phyloP scores from a whole-genome alignment of 768 basidiomycete species.

The Cystofilobasidium macerans region DNA sequence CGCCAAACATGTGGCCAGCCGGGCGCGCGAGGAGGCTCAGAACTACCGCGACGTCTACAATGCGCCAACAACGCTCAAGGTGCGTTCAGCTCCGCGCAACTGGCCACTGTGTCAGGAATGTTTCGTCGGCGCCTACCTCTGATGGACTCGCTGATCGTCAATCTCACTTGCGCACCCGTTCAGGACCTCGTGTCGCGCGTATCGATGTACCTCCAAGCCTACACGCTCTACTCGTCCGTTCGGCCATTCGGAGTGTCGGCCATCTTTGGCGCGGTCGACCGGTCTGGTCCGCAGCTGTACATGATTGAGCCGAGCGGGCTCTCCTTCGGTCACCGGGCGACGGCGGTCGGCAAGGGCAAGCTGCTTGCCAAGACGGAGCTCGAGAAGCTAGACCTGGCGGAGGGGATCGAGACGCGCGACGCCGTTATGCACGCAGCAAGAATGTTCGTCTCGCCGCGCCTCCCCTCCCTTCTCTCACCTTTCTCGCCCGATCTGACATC shows the following conservation, averaged over 20 bases:
- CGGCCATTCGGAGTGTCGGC: constrained; percentile 93
- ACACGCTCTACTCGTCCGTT: constrained; percentile 95
- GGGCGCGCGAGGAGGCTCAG: constrained; percentile 71
- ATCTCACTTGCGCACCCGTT: neutral
- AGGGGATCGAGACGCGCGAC: constrained; percentile 66
- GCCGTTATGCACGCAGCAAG: constrained; percentile 87
- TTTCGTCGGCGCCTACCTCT: neutral
- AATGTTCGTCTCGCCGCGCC: constrained; percentile 53
- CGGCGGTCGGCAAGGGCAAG: constrained; percentile 96
- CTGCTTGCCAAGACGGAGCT: constrained; percentile 96
- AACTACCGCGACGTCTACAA: constrained; percentile 63
- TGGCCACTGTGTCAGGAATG: too few relatives aligned
- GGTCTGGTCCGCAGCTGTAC: constrained; percentile 71
- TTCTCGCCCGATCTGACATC: neutral
- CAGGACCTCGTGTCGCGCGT: constrained; percentile 64
- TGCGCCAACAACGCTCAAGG: constrained; percentile 67
- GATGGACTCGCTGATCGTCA: neutral
- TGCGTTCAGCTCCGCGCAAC: constrained; percentile 35
- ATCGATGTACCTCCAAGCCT: constrained; percentile 81
- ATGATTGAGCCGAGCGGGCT: constrained; percentile 92
- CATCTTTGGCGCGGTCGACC: constrained; percentile 79
- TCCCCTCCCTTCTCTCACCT: neutral
- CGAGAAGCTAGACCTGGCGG: constrained; percentile 84
- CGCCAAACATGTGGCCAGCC: constrained; percentile 72
- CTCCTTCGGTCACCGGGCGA: constrained; percentile 84